A percentile compares a stretch with the other conserved stretches of the same genome.
These are phyloP conservation scores for Neopestalotiopsis rosae DNA, from an alignment of 2,329 filamentous ascomycete genomes.

Conservation along the genomic window DNA sequence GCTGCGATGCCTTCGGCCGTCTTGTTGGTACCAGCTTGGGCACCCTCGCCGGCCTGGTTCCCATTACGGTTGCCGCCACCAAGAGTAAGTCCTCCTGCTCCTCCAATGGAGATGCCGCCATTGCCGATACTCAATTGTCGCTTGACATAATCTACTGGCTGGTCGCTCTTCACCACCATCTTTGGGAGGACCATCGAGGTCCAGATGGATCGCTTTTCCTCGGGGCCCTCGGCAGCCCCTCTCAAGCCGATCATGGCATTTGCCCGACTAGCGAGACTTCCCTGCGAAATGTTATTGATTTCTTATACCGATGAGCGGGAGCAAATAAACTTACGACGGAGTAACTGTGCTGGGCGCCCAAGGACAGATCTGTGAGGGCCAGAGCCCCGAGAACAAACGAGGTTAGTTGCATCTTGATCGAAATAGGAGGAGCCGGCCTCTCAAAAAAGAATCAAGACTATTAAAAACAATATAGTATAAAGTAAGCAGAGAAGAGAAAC, in stretches of 20 bases:
- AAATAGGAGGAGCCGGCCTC: conserved; percentile 18
- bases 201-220: background rate
- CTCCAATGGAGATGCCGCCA: conserved; percentile 16
- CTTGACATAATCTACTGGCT: conserved; percentile 9
- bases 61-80: conserved; percentile 5
- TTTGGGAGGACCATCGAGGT: conserved; percentile 1
- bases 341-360: conserved; percentile 8
- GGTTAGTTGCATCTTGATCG: conserved; percentile 22
- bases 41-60: conserved; percentile 5
- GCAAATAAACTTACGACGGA: background rate
- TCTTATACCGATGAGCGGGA: background rate
- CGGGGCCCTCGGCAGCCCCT: background rate
- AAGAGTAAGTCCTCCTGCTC: conserved; percentile 1
- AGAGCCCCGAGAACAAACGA: conserved; percentile 18
- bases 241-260: conserved; percentile 17
- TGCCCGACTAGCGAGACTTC: conserved; percentile 23
- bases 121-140: conserved; percentile 3
- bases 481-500: background rate
- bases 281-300: conserved; percentile 17
- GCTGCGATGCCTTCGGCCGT: conserved; percentile 13
- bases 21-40: conserved; percentile 6
- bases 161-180: conserved; percentile 6
- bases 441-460: background rate
- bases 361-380: conserved; percentile 16
- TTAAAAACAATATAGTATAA: conserved; percentile 2